phyloP scores from a whole-genome alignment of 1,284 basidiomycete species.

The Apiotrichum gracile region DNA sequence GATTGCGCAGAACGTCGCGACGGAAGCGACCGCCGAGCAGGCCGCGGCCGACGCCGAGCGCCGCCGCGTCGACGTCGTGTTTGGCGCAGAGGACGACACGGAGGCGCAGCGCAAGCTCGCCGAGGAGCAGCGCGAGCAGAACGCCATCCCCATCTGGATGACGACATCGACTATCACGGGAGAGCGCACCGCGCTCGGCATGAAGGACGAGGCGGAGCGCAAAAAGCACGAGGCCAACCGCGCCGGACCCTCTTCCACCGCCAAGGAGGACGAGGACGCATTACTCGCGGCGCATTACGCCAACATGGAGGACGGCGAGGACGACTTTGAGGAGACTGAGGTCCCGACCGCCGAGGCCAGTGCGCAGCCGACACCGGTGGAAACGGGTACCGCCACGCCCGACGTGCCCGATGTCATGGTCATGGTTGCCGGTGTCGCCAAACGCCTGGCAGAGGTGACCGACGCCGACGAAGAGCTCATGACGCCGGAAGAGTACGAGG shows the following conservation, averaged over 20 bases:
- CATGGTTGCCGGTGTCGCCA: conserved; percentile 38
- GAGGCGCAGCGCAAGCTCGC: conserved; percentile 67
- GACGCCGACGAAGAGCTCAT: conserved; percentile 46
- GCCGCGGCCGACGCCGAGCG: conserved; percentile 54
- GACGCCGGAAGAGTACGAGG: conserved; percentile 47
- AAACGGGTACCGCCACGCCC: neutral
- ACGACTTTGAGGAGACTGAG: conserved; percentile 14
- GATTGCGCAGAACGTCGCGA: conserved; percentile 41
- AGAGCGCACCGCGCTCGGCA: conserved; percentile 76
- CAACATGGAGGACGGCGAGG: conserved; percentile 23
- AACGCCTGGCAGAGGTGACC: conserved; percentile 39
- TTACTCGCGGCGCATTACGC: conserved; percentile 29
- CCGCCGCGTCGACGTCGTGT: conserved; percentile 59
- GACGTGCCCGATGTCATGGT: conserved; percentile 2
- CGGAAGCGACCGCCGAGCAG: conserved; percentile 60
- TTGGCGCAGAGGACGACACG: conserved; percentile 74
- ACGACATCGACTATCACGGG: conserved; percentile 90
- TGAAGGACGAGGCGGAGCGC: conserved; percentile 21
- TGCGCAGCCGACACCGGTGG: neutral
- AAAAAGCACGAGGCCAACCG: conserved; percentile 4
- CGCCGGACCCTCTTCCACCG: conserved; percentile 1
- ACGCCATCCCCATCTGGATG: conserved; percentile 88
- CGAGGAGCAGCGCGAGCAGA: conserved; percentile 78
- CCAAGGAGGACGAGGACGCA: conserved; percentile 26
- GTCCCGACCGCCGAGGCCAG: neutral